Conservation (phyloP, 176 grass and related monocot species). For the Rhynchospora pubera region DNA sequence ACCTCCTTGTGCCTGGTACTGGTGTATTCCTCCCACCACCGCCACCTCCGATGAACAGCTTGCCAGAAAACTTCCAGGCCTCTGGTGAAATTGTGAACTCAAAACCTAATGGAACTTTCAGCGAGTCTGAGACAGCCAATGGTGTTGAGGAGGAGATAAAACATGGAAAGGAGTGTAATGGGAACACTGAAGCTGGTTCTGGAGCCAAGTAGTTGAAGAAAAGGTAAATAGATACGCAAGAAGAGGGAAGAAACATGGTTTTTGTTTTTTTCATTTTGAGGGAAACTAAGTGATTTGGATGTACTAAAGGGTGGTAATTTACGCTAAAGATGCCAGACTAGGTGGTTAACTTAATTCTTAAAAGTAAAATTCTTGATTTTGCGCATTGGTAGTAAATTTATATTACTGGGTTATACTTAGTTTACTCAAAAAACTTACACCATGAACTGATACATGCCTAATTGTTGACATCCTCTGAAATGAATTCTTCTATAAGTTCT, state of each 20-base stretch:
- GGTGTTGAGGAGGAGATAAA: background rate
- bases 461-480: background rate
- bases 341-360: background rate
- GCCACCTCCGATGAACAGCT: background rate
- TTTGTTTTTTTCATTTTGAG: background rate
- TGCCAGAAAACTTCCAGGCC: background rate
- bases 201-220: background rate
- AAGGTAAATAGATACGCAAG: slow-evolving; percentile 3
- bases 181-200: slow-evolving; percentile 4
- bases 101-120: slow-evolving; percentile 5
- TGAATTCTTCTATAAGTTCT: background rate
- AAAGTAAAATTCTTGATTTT: background rate
- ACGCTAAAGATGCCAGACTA: background rate
- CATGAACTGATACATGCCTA: background rate
- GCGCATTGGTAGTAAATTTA: background rate
- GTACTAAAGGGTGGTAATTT: background rate
- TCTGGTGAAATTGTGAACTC: slow-evolving; percentile 1
- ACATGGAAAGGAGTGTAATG: background rate
- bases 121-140: background rate
- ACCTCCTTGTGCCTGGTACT: background rate
- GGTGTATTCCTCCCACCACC: slow-evolving; percentile 19
- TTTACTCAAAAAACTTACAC: background rate
- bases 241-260: background rate
- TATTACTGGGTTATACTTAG: background rate
- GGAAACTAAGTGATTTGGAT: background rate